Percentiles rank a stretch among this genome's conserved stretches.
These are phyloP conservation scores for Eucalyptus cloeziana DNA, from an alignment of 345 rosid genomes.

Conservation along the genomic window DNA sequence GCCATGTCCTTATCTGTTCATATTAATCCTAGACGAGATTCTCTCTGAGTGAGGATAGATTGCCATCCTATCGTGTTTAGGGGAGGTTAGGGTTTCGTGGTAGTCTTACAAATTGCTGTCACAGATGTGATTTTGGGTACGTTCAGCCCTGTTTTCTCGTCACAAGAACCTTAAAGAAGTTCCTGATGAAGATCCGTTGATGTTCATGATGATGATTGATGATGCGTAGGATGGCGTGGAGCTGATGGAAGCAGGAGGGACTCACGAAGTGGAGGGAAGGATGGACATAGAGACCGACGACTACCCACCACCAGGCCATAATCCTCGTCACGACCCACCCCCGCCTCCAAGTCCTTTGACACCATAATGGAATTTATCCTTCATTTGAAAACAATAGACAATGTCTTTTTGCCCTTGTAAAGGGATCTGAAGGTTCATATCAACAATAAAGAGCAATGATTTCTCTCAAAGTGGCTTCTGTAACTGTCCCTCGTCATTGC, in stretches of 20 bases:
- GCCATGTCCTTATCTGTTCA: not conserved
- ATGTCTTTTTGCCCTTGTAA: not conserved
- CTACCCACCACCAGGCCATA: conserved; percentile 55
- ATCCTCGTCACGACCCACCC: conserved; percentile 38
- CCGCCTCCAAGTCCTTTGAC: conserved; percentile 16
- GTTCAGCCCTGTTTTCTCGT: not conserved
- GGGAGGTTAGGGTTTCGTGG: not conserved
- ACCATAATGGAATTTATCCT: not conserved
- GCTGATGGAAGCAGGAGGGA: not conserved
- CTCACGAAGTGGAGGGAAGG: conserved; percentile 13
- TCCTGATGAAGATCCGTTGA: not conserved
- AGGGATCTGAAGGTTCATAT: not conserved
- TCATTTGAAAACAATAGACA: not conserved
- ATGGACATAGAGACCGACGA: conserved; percentile 39
- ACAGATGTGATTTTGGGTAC: not conserved
- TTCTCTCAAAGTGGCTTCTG: not conserved
- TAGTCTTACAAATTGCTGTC: not conserved
- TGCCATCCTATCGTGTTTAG: not conserved
- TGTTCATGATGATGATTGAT: not conserved
- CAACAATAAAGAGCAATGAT: not conserved
- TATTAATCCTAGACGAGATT: not conserved
- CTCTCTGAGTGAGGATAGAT: not conserved
- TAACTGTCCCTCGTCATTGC: not conserved
- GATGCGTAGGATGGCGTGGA: conserved; percentile 4
- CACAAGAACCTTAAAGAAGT: not conserved